Base-by-base conservation (phyloP, 2,329 filamentous ascomycete genomes). In the Penicillium polonicum region DNA sequence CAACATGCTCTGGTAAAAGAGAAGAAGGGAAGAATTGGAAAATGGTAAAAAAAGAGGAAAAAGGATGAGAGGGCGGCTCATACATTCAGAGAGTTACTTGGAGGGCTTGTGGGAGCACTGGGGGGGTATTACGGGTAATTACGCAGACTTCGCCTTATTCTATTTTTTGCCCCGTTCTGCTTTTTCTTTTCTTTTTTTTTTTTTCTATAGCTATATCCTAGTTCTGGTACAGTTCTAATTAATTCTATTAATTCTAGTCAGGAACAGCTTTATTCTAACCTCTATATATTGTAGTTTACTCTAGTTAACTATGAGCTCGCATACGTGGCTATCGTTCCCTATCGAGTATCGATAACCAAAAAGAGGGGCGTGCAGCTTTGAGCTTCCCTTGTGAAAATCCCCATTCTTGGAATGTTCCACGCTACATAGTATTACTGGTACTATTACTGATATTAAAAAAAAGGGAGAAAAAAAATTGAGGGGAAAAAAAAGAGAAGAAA, bases 41-140 rank as follows among this genome's bases (percentile, higher is more conserved):
- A 52, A 44, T 8, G 35, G 45, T 15, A 52, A 48, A 52, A 62
- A 62, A 56, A 55, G 51, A 54, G 52, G 48, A 58, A 52, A 33
- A 33, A 48, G 50, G 52, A 48, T 19, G 45, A 48, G 42, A 49
- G 39, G 38, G 48, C 48, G 57, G 61, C 57, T 61, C 58, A 62
- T 62, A 55, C 58, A 46, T 52, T 52, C 50, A 52, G 39, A 45
- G 39, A 52, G 50, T 48, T 48, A 48, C 51, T 48, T 53, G 31
- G 41, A 29, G 48, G 27, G 19, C 19, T 49, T 44, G 53, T 55
- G 53, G 53, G 52, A 56, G 54, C 53, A 52, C 15, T 51, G 31
- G 38, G 46, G 36, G 46, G 38, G 53, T 55, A 55, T 55, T 55
- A 55, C 53, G 39, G 53, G 53, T 55, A 55, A 55, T 55, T 55